Percentiles rank a stretch among this genome's conserved stretches.
Conservation (phyloP, 163 green algal species). For the Botryococcus braunii region DNA sequence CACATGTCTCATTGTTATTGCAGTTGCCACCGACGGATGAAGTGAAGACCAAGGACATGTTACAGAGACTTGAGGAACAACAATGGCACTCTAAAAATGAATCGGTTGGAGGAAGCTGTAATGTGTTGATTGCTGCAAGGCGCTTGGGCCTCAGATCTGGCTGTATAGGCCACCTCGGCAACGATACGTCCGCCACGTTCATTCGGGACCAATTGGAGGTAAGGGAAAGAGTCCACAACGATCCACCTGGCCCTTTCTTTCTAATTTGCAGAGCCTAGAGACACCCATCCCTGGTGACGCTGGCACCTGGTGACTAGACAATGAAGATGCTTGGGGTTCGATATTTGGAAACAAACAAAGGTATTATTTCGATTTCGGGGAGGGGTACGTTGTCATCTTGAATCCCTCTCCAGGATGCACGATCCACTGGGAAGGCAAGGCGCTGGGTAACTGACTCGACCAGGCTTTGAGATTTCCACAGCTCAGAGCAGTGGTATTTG, state of each 20-base stretch:
- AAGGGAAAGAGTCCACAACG: too few species aligned
- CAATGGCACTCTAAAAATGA: conserved; percentile 18
- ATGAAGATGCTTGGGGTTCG: not conserved
- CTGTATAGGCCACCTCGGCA: conserved; percentile 67
- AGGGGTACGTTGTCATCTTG: too few species aligned
- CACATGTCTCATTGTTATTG: not conserved
- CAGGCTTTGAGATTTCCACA: too few species aligned
- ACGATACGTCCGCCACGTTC: conserved; percentile 76
- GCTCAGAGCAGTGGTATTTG: too few species aligned
- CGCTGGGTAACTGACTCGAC: too few species aligned
- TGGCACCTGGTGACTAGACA: not conserved
- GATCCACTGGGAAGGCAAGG: too few species aligned
- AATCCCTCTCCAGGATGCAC: too few species aligned
- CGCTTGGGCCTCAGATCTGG: conserved; percentile 57
- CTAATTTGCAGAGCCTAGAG: not conserved
- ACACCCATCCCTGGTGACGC: not conserved
- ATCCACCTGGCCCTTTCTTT: too few species aligned
- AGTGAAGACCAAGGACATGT: conserved; percentile 18
- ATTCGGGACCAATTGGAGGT: conserved; percentile 61
- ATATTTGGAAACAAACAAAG: not conserved
- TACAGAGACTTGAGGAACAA: conserved; percentile 31
- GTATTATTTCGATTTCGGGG: not conserved
- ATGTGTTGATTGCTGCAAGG: conserved; percentile 80
- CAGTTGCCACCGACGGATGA: conserved; percentile 13
- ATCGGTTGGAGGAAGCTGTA: conserved; percentile 81